A percentile compares a stretch with the other conserved stretches of the same genome.
Conservation (phyloP, 1,284 basidiomycete genomes). For the Bondarzewia mesenterica region DNA sequence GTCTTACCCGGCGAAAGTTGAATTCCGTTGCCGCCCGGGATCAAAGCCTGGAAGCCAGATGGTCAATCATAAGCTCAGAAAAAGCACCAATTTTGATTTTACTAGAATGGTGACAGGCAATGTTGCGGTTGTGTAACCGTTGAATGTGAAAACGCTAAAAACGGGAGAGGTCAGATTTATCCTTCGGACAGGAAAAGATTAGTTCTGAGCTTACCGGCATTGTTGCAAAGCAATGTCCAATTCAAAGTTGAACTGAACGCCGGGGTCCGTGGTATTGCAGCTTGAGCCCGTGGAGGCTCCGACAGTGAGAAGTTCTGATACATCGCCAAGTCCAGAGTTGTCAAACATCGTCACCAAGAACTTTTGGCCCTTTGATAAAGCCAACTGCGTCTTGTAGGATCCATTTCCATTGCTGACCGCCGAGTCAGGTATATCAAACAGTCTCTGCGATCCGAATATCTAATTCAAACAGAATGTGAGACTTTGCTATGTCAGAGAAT, state of each 20-base stretch:
- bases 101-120: constrained; percentile 59
- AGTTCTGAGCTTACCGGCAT: constrained; percentile 40
- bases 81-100: neutral
- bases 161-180: constrained; percentile 1
- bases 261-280: constrained; percentile 45
- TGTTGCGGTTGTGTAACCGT: constrained; percentile 36
- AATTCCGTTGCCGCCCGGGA: constrained; percentile 53
- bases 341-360: constrained; percentile 67
- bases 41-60: constrained; percentile 60
- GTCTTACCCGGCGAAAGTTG: constrained; percentile 37
- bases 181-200: neutral
- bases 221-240: constrained; percentile 49
- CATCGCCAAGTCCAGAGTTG: constrained; percentile 16
- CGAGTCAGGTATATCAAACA: constrained; percentile 46
- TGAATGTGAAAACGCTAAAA: constrained; percentile 45
- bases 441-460: constrained; percentile 45
- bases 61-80: too few relatives aligned
- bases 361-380: constrained; percentile 28
- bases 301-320: constrained; percentile 29
- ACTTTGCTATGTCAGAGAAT: neutral
- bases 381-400: constrained; percentile 39
- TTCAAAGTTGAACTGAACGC: constrained; percentile 40
- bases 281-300: constrained; percentile 34
- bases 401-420: constrained; percentile 49
- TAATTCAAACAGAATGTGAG: constrained; percentile 14